Evolutionary conservation across 2,329 filamentous ascomycete genomes (phyloP).

Genomic region (Ophiocordyceps camponoti-floridani): DNA sequence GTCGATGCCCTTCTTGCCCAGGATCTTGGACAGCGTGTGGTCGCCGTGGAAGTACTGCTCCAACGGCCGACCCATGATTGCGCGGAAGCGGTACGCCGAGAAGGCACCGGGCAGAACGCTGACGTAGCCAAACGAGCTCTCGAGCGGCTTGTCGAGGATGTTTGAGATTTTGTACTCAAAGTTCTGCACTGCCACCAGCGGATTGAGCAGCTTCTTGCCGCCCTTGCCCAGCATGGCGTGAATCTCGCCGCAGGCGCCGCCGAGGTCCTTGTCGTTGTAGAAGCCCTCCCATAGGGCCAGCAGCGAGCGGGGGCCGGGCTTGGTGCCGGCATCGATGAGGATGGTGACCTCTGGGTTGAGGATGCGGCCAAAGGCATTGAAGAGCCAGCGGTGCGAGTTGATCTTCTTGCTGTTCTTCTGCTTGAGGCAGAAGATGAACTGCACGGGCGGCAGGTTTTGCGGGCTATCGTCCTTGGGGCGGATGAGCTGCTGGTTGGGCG

Average conservation of each 20-base stretch:
- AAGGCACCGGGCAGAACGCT: slow-evolving; percentile 97
- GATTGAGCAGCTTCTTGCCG: slow-evolving; percentile 84
- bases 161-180: slow-evolving; percentile 99
- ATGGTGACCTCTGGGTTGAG: slow-evolving; percentile 95
- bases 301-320: slow-evolving; percentile 81
- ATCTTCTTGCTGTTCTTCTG: slow-evolving; percentile 99
- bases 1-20: slow-evolving; percentile 98
- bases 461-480: slow-evolving; percentile 73
- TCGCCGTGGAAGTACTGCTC: slow-evolving; percentile 99
- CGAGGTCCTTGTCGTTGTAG: slow-evolving; percentile 98
- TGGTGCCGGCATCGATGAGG: slow-evolving; percentile 90
- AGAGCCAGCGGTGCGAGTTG: slow-evolving; percentile 97
- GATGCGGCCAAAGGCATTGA: slow-evolving; percentile 93
- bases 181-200: slow-evolving; percentile 92
- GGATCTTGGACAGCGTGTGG: slow-evolving; percentile 84
- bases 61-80: slow-evolving; percentile 94
- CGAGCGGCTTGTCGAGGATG: slow-evolving; percentile 93
- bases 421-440: slow-evolving; percentile 99
- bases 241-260: slow-evolving; percentile 96
- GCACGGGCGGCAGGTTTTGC: slow-evolving; percentile 78
- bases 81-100: slow-evolving; percentile 93
- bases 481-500: slow-evolving; percentile 92
- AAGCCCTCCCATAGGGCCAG: slow-evolving; percentile 94
- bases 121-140: slow-evolving; percentile 95
- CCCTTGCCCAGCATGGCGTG: slow-evolving; percentile 92